Evolutionary conservation across 192 early-diverging fungal genomes (phyloP).

Genomic region (Coemansia aciculifera): DNA sequence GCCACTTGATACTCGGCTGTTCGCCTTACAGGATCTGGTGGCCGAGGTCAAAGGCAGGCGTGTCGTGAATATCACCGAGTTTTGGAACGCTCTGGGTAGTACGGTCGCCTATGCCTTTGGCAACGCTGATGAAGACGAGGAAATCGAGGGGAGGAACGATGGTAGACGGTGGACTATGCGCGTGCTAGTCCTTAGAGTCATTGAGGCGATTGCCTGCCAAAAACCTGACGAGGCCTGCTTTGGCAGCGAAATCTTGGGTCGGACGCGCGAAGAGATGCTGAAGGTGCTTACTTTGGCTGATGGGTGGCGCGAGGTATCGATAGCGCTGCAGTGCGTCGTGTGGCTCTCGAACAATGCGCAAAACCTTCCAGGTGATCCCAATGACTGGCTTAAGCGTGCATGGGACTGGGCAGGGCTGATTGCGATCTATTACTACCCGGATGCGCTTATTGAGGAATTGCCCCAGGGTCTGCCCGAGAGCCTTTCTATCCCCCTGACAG

Average conservation of each 20-base stretch:
- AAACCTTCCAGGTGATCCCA: constrained; percentile 13
- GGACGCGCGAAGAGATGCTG: constrained; percentile 34
- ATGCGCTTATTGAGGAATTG: constrained; percentile 7
- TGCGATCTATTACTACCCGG: constrained; percentile 29
- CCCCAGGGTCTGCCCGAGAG: constrained; percentile 9
- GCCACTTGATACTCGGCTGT: constrained; percentile 27
- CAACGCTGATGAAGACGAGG: neutral
- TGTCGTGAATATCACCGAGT: constrained; percentile 25
- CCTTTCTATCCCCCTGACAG: constrained; percentile 18
- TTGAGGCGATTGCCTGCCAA: constrained; percentile 26
- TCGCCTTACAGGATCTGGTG: constrained; percentile 23
- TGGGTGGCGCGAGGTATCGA: constrained; percentile 34
- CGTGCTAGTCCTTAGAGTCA: constrained; percentile 22
- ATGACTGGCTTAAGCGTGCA: constrained; percentile 32
- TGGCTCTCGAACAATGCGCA: constrained; percentile 37
- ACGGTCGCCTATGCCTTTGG: constrained; percentile 34
- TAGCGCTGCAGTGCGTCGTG: constrained; percentile 27
- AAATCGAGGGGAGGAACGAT: neutral
- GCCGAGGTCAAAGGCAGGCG: constrained; percentile 14
- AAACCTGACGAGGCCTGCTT: constrained; percentile 9
- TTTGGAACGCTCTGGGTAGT: constrained; percentile 35
- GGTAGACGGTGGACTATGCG: constrained; percentile 9
- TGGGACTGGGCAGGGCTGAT: constrained; percentile 25
- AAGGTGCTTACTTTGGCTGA: constrained; percentile 15
- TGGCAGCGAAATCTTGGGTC: constrained; percentile 11